Conservation (phyloP, 2,329 filamentous ascomycete genomes). For the Colletotrichum cuscutae region DNA sequence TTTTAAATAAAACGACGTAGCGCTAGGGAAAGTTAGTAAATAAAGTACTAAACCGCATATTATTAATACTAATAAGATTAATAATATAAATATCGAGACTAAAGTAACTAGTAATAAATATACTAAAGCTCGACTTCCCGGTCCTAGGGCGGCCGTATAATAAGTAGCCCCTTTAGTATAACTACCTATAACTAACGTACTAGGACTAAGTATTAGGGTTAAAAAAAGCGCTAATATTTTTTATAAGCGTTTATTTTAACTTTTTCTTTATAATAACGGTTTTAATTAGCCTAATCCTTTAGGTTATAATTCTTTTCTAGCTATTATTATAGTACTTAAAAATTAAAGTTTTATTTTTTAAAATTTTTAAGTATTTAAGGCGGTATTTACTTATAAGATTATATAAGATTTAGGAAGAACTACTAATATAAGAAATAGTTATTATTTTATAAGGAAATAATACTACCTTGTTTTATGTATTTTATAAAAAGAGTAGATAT, state of each 20-base stretch:
- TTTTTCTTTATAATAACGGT: not conserved
- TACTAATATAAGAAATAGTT: constrained; percentile 38
- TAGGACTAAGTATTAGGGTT: constrained; percentile 42
- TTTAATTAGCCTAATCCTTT: not conserved
- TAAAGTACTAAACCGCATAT: constrained; percentile 39
- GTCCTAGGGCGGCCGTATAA: constrained; percentile 51
- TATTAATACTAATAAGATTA: too few relatives aligned
- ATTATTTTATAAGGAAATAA: not conserved
- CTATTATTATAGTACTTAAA: constrained; percentile 41
- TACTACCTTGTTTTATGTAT: not conserved
- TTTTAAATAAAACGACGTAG: constrained; percentile 52
- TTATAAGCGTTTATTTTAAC: not conserved
- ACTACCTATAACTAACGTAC: constrained; percentile 44
- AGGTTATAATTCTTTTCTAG: not conserved
- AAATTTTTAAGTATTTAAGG: constrained; percentile 42
- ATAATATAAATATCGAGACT: constrained; percentile 49
- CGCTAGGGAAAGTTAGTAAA: constrained; percentile 46
- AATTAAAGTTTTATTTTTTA: constrained; percentile 42
- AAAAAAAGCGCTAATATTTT: constrained; percentile 43
- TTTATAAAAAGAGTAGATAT: not conserved
- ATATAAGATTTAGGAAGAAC: constrained; percentile 39
- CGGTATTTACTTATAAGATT: constrained; percentile 43
- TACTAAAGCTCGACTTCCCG: constrained; percentile 50
- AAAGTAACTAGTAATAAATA: constrained; percentile 47
- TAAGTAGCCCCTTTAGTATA: constrained; percentile 49